Evolutionary conservation across 441 rosid species (phyloP).

Genomic region (Arabidopsis hybrid): DNA sequence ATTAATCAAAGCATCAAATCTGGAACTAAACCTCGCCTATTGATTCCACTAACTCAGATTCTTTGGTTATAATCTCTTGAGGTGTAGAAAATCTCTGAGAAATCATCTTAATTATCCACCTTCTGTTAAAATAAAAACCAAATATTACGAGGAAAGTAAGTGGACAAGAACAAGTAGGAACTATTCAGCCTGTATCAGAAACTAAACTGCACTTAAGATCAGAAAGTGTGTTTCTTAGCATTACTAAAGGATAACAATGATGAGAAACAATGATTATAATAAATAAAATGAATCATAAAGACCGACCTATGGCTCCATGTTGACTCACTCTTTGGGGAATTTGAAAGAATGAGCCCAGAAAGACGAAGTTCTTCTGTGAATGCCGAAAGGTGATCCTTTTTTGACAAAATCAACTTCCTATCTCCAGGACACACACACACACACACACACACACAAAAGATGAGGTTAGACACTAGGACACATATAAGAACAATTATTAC

Average conservation of each 20-base stretch:
- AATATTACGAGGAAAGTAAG: conserved; percentile 1
- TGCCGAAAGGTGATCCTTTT: conserved; percentile 52
- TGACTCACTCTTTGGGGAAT: conserved; percentile 87
- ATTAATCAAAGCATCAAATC: conserved; percentile 54
- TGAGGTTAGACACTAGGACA: conserved; percentile 26
- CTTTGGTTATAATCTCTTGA: conserved; percentile 69
- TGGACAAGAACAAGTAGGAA: conserved; percentile 5
- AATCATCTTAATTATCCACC: conserved; percentile 87
- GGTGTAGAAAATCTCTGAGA: conserved; percentile 54
- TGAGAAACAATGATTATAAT: conserved; percentile 9
- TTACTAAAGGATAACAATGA: neutral
- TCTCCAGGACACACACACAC: conserved; percentile 31
- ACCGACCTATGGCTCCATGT: conserved; percentile 94
- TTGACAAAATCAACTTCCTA: conserved; percentile 75
- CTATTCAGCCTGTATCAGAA: neutral
- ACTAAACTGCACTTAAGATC: conserved; percentile 2
- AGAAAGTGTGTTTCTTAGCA: neutral
- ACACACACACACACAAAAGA: neutral
- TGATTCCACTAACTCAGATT: conserved; percentile 86
- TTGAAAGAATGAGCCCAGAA: conserved; percentile 81
- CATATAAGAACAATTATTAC: neutral
- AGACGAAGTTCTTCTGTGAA: conserved; percentile 77
- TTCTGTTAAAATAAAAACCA: conserved; percentile 55
- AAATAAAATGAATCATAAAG: conserved; percentile 5
- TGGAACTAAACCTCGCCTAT: conserved; percentile 85